Evolutionary conservation across 2,329 filamentous ascomycete genomes (phyloP), one percentile per base, ranked within the genome.

Genomic region (Aphanoascus verrucosus): DNA sequence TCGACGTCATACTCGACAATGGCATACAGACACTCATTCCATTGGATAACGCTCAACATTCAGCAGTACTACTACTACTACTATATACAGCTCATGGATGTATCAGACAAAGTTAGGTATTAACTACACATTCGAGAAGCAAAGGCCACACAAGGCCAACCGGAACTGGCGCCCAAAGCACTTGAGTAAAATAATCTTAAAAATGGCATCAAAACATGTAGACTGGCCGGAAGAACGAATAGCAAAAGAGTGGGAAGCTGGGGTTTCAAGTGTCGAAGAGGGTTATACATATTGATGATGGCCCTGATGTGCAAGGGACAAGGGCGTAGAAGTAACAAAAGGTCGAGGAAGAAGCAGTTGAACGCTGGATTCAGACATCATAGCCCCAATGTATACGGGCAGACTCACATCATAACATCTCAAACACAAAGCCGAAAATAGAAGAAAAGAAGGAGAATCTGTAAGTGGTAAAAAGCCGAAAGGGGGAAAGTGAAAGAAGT

Each of bases 71-170:
- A 41, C 23, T 28, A 28, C 7, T 41, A 41, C 17, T 41, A 41
- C 23, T 28, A 28, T 28, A 28, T 28, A 28, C 38, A 15, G 19
- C 38, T 17, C 15, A 41, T 15, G 38, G 17, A 15, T 2, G 14
- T 17, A 41, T 15, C 15, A 17, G 12, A 40, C n/a, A 40, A 14
- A 11, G 38, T 17, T 15, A 35, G 12, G 15, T 19, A 45, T 47
- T 5, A 44, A 53, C 35, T 49, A 28, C 14, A 63, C 58, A 12
- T 28, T n/a, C 32, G 43, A 23, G 41, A 38, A 46, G 28, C 35
- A 17, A 19, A 31, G 35, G 28, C n/a, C 5, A 40, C 7, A 32
- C 3, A 28, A 28, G 23, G 23, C 23, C 23, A 28, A 28, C 23
- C 23, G 23, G 23, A 28, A 28, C 3, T 28, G 3, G 23, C 23